Base-by-base conservation (phyloP, 179 eudicot species). In the Nepenthes alata region DNA sequence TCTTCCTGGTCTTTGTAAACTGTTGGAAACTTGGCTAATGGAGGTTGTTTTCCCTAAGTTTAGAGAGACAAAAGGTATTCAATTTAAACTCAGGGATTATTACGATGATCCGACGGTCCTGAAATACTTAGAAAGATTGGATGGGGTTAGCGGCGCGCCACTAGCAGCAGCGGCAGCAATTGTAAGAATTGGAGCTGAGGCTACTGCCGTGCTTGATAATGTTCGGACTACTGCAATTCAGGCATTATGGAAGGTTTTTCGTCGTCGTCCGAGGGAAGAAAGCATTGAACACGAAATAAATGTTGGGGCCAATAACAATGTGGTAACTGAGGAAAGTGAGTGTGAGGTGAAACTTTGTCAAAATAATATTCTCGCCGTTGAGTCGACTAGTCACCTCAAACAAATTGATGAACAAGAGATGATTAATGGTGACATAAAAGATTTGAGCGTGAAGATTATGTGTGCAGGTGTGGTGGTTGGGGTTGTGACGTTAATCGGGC, bases 111-210 rank as follows among this genome's bases (percentile, higher is more conserved):
- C 98, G 47, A 74, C 67, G 47, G 98, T 93, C 53, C 74, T 93
- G 73, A 82, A 86, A 71, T 89, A 87, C 61, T 78, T 93, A 65
- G 97, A 93, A 70, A 78, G 86, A 62, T 68, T 85, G 35, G 98
- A 89, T 72, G 85, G 91, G 47, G 87, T 72, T 36, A 82, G 81
- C 65, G 80, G 94, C 70, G 87, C 96, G 37, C 95, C 95, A 25
- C 70, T 89, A 73, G 98, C 86, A 64, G 98, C 95, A 6, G 98
- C 98, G 25, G 97, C 95, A 6, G 98, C 98, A 59, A 93, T 93
- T 58, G 98, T 77, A 16, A 83, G 83, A 75, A 85, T 93, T 71
- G 94, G 98, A 35, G 94, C 93, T 65, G 90, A 80, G 72, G 98
- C 98, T 66, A 79, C 85, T 61, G 97, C 98, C 13, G 97, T 89